phyloP scores from a whole-genome alignment of 148 eudicot species.

The Amaranthus palmeri region DNA sequence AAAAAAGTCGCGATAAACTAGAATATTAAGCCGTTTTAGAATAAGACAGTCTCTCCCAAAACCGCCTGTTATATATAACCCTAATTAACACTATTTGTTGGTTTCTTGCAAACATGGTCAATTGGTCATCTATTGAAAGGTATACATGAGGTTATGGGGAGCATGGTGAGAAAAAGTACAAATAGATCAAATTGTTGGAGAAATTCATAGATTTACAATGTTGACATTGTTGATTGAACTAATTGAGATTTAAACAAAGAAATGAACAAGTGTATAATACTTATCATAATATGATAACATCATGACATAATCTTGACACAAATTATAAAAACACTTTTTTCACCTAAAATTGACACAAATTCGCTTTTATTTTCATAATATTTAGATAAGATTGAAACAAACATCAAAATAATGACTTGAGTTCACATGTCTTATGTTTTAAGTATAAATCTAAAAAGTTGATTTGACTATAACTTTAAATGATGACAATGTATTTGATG shows the following conservation, averaged over 20 bases:
- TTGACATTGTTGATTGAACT: slow-evolving; percentile 26
- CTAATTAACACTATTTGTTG: neutral
- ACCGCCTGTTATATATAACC: no score
- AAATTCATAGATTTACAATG: neutral
- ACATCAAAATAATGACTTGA: neutral
- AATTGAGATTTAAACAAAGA: neutral
- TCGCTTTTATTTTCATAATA: neutral
- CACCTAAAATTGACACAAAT: neutral
- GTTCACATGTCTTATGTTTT: slow-evolving; percentile 6
- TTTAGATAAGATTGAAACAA: slow-evolving; percentile 1
- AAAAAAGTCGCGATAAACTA: no score
- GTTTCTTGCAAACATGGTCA: slow-evolving; percentile 7
- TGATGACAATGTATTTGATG: neutral
- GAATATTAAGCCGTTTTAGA: no score
- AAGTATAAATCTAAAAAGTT: neutral
- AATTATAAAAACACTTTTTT: neutral
- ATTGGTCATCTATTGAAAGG: slow-evolving; percentile 1
- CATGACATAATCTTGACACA: neutral
- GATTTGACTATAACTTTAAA: neutral
- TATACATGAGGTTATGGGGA: slow-evolving; percentile 1
- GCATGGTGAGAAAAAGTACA: neutral
- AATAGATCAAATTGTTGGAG: slow-evolving; percentile 6
- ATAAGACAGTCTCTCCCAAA: no score
- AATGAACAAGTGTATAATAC: neutral
- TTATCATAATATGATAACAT: slow-evolving; percentile 7